phyloP scores from a whole-genome alignment of 1,284 basidiomycete genomes.

The Pseudozyma pruni region DNA sequence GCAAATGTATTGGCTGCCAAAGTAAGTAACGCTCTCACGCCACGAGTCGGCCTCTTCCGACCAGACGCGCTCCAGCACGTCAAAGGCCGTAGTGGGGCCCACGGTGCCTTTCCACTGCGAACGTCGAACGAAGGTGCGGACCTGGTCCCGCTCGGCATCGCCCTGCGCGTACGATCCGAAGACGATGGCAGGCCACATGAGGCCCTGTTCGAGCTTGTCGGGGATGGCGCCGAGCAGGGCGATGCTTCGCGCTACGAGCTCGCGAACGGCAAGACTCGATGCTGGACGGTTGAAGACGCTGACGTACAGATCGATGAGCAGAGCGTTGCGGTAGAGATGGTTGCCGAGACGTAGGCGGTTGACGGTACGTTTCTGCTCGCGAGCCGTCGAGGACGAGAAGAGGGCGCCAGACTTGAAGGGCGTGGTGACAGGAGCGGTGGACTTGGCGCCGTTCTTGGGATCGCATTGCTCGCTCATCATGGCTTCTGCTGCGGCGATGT shows the following conservation, averaged over 20 bases:
- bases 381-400: constrained; percentile 5
- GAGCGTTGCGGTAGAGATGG: constrained; percentile 41
- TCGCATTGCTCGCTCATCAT: background rate
- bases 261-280: constrained; percentile 23
- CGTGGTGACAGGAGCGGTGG: constrained; percentile 5
- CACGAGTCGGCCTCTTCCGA: constrained; percentile 15
- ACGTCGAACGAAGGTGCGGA: constrained; percentile 17
- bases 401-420: constrained; percentile 29
- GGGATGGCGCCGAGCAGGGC: constrained; percentile 24
- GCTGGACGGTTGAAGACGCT: constrained; percentile 36
- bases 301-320: constrained; percentile 42
- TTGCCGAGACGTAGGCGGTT: constrained; percentile 42
- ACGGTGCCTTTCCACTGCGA: constrained; percentile 30
- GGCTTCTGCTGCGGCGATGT: background rate
- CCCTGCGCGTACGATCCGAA: constrained; percentile 27
- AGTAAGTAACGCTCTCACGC: constrained; percentile 42
- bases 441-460: background rate
- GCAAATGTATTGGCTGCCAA: constrained; percentile 39
- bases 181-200: constrained; percentile 40
- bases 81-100: constrained; percentile 13
- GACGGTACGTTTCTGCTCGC: constrained; percentile 25
- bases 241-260: constrained; percentile 32
- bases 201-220: constrained; percentile 26
- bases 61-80: constrained; percentile 43
- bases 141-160: constrained; percentile 14